These are phyloP conservation scores for Aspergillus versicolor DNA, from an alignment of 2,329 filamentous ascomycete genomes.

Conservation along the genomic window DNA sequence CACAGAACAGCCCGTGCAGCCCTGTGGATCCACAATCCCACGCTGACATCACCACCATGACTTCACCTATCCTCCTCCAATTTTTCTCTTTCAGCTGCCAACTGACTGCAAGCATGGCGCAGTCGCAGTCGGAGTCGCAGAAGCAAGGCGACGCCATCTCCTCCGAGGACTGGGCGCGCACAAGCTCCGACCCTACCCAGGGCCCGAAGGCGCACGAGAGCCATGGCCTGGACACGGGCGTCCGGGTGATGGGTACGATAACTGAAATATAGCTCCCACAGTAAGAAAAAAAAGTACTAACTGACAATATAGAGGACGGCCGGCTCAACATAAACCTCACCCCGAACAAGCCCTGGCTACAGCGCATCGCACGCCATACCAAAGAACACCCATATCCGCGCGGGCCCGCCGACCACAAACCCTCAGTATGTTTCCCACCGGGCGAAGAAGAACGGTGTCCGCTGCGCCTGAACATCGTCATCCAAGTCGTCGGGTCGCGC, in stretches of 20 bases:
- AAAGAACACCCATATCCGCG: constrained; percentile 12
- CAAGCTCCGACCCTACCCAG: not conserved
- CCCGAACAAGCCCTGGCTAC: constrained; percentile 65
- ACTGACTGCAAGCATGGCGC: not conserved
- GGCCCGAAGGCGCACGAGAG: not conserved
- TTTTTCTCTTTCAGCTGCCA: not conserved
- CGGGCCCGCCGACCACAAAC: not conserved
- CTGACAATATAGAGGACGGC: constrained; percentile 60
- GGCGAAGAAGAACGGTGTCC: constrained; percentile 8
- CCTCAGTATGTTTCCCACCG: not conserved
- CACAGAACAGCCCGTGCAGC: not conserved
- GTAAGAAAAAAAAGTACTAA: too few species aligned
- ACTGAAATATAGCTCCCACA: too few species aligned
- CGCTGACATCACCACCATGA: constrained; percentile 1
- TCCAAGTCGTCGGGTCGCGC: constrained; percentile 72
- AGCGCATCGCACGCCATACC: constrained; percentile 62
- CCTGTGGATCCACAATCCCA: not conserved
- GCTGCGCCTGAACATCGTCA: constrained; percentile 59
- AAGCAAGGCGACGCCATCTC: constrained; percentile 1
- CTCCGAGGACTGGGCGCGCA: constrained; percentile 5
- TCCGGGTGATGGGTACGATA: constrained; percentile 19
- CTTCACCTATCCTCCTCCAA: not conserved
- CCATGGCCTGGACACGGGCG: constrained; percentile 16
- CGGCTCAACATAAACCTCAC: constrained; percentile 78
- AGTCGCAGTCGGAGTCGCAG: not conserved